phyloP scores from a whole-genome alignment of 495 filamentous ascomycete genomes.

The Astrothelium macrocarpum region DNA sequence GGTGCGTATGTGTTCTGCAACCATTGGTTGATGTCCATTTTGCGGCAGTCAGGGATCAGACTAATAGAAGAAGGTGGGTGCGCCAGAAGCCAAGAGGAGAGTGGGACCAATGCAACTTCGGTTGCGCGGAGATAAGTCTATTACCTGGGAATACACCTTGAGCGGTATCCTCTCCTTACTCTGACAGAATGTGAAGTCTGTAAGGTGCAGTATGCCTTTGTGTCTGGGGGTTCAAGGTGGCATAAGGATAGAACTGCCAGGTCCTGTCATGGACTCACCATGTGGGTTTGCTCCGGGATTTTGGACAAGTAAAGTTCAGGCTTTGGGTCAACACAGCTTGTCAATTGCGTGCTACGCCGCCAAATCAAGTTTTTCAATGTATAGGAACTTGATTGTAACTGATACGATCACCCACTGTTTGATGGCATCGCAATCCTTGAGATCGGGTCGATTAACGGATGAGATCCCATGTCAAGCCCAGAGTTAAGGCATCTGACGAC shows the following conservation, averaged over 20 bases:
- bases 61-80: background rate
- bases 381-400: too few species aligned
- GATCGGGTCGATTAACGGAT: background rate
- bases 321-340: too few species aligned
- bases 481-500: background rate
- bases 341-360: too few species aligned
- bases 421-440: background rate
- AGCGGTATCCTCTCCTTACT: background rate
- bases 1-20: background rate
- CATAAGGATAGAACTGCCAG: too few species aligned
- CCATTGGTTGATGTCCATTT: constrained; percentile 12
- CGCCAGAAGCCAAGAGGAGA: background rate
- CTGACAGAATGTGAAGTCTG: background rate
- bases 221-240: too few species aligned
- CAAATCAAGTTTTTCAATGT: too few species aligned
- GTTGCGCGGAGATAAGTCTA: background rate
- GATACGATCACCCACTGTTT: background rate
- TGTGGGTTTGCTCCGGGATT: too few species aligned
- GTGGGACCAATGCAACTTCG: background rate
- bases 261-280: too few species aligned
- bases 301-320: too few species aligned
- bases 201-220: background rate
- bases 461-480: background rate
- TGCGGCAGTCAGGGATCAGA: background rate
- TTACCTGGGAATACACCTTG: background rate